A percentile compares a stretch with the other conserved stretches of the same genome.
These are phyloP conservation scores for Cerrena zonata DNA, from an alignment of 1,284 basidiomycete species.

Conservation along the genomic window DNA sequence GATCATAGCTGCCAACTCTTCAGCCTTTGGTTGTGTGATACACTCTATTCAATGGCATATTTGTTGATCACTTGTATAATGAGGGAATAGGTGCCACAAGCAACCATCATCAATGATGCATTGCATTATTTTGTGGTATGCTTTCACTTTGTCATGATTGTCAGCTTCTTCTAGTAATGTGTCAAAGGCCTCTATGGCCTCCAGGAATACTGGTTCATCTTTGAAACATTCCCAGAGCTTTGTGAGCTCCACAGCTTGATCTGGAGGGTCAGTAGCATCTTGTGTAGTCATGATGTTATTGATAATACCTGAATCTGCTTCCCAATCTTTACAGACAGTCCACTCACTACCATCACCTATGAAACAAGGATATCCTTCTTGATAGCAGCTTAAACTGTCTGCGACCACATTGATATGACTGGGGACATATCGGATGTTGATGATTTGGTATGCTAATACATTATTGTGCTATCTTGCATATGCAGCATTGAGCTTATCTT, in stretches of 20 bases:
- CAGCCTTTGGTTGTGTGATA: slow-evolving; percentile 16
- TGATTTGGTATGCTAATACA: slow-evolving; percentile 12
- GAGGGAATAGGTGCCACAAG: slow-evolving; percentile 26
- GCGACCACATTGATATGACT: slow-evolving; percentile 9
- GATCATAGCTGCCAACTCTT: neutral
- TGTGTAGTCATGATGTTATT: too few species aligned
- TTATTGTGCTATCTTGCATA: slow-evolving; percentile 15
- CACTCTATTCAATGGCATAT: slow-evolving; percentile 18
- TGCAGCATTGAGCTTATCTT: slow-evolving; percentile 11
- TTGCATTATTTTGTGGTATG: slow-evolving; percentile 21
- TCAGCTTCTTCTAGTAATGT: neutral
- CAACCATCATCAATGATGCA: slow-evolving; percentile 29
- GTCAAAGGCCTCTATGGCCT: slow-evolving; percentile 19
- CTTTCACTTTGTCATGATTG: slow-evolving; percentile 13
- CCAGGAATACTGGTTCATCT: slow-evolving; percentile 10
- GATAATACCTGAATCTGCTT: too few species aligned
- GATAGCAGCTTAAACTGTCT: slow-evolving; percentile 9
- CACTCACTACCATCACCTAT: slow-evolving; percentile 29
- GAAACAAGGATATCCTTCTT: neutral
- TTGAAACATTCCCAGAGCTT: too few species aligned
- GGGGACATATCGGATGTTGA: slow-evolving; percentile 13
- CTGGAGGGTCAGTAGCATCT: too few species aligned
- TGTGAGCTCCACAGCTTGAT: too few species aligned
- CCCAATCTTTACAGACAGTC: slow-evolving; percentile 29
- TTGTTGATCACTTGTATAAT: slow-evolving; percentile 6